Base-by-base conservation (phyloP, 106 monocot genomes). In the Dendrobium nobile region DNA sequence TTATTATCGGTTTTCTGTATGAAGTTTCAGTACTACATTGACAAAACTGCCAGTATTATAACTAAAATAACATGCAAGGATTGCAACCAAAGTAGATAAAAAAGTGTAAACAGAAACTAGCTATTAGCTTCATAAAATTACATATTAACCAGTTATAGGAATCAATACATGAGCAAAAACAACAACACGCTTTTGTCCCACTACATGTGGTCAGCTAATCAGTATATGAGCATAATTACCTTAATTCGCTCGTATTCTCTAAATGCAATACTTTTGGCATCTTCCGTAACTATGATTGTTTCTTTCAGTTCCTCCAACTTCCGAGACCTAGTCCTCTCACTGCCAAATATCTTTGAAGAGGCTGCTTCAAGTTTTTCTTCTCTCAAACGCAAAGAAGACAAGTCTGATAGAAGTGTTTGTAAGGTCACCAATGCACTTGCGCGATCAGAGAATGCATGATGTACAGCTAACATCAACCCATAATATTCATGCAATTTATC, bases 401-500 rank as follows among this genome's bases (percentile, higher is more conserved):
- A 78, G 78, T 97, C 97, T 51, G 90, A 88, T 79, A 88, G 40
- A 54, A 92, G 89, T 58, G 85, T 94, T 77, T 97, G 97, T 64
- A 97, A 85, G 44, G 92, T 92, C 75, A 90, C 82, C 48, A 97
- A 74, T 43, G 94, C 92, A 88, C 81, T 87, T 26, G 97, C 85
- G 33, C 97, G 92, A 83, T 97, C 97, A 27, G 90, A 79, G 84
- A 94, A 97, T 54, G 94, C 97, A 81, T 77, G 51, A 55, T 91
- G 87, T 67, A 97, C 90, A 44, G 97, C 81, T 77, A 97, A 67
- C 97, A 97, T 94, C 77, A 92, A 24, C 73, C 92, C 97, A 78
- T 94, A 88, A 81, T 94, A 88, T 81, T 97, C 94, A 89, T 94
- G 97, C 64, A 97, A 77, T 65, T 85, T 90, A 82, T 94, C 90